These are phyloP conservation scores for Pilobolus umbonatus DNA, from an alignment of 192 early-diverging fungal genomes.

Conservation along the genomic window DNA sequence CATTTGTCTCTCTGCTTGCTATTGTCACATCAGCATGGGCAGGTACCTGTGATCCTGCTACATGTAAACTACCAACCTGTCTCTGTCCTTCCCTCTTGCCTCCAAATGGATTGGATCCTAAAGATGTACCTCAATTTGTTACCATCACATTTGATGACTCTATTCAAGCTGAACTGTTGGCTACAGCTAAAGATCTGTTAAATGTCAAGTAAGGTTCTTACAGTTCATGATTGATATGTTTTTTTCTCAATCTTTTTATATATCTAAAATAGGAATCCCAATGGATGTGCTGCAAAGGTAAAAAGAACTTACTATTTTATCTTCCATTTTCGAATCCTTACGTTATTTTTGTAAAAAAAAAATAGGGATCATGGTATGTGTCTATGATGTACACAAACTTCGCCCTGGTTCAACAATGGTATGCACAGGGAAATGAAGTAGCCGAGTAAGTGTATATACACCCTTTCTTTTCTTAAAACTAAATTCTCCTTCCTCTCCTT, in stretches of 20 bases:
- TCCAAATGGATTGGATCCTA: constrained; percentile 42
- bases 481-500: constrained; percentile 1
- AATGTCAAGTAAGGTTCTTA: constrained; percentile 38
- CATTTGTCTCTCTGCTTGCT: too few species aligned
- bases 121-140: constrained; percentile 53
- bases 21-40: too few species aligned
- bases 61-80: constrained; percentile 48
- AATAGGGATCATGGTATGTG: constrained; percentile 53
- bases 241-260: constrained; percentile 10
- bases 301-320: constrained; percentile 3
- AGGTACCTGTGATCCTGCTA: constrained; percentile 40
- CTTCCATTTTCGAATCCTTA: too few species aligned
- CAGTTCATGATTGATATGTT: background rate
- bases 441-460: constrained; percentile 42
- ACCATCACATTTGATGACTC: constrained; percentile 64
- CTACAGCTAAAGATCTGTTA: constrained; percentile 31
- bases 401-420: constrained; percentile 52
- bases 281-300: constrained; percentile 34
- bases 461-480: too few species aligned
- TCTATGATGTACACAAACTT: constrained; percentile 61
- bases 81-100: constrained; percentile 44
- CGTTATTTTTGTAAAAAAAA: background rate
- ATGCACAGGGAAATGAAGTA: constrained; percentile 61
- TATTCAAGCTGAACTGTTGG: constrained; percentile 35
- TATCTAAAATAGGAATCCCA: constrained; percentile 37